Evolutionary conservation across 1,139 yeast genomes (phyloP).

Genomic region (Komagataea norvegica): DNA sequence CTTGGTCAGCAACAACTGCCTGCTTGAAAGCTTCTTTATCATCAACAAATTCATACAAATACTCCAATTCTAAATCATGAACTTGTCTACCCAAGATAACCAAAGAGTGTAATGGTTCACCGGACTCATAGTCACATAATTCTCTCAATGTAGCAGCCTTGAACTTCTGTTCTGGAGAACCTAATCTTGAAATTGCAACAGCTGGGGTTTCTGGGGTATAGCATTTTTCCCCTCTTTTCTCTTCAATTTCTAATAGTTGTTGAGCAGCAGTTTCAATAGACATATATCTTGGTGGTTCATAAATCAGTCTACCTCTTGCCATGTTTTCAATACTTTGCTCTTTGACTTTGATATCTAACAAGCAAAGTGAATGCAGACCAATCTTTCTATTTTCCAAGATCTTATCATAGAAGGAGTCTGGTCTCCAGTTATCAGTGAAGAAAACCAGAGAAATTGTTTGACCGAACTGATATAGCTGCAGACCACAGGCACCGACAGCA

Average conservation of each 20-base stretch:
- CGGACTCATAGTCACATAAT: constrained; percentile 77
- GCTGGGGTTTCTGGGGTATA: constrained; percentile 88
- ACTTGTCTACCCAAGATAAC: constrained; percentile 90
- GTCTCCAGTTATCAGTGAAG: constrained; percentile 93
- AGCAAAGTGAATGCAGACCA: constrained; percentile 84
- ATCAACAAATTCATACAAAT: constrained; percentile 69
- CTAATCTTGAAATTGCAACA: constrained; percentile 87
- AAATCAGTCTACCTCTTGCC: constrained; percentile 87
- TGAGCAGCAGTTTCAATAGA: constrained; percentile 82
- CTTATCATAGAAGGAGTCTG: constrained; percentile 90
- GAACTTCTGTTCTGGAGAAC: constrained; percentile 77
- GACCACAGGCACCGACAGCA: constrained; percentile 97
- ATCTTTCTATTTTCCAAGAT: constrained; percentile 82
- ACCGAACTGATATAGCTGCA: constrained; percentile 91
- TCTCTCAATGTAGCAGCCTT: constrained; percentile 80
- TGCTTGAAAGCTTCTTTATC: constrained; percentile 55
- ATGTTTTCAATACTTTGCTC: constrained; percentile 93
- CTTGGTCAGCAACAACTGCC: constrained; percentile 66
- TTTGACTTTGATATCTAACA: constrained; percentile 91
- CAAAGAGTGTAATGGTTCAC: constrained; percentile 91
- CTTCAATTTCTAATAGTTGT: constrained; percentile 86
- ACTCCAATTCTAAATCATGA: constrained; percentile 89
- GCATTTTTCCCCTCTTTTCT: constrained; percentile 63
- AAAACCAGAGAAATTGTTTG: constrained; percentile 95
- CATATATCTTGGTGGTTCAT: constrained; percentile 98